Evolutionary conservation across 345 rosid genomes (phyloP), one percentile per base, ranked within the genome.

Genomic region (Salix koriyanagi): DNA sequence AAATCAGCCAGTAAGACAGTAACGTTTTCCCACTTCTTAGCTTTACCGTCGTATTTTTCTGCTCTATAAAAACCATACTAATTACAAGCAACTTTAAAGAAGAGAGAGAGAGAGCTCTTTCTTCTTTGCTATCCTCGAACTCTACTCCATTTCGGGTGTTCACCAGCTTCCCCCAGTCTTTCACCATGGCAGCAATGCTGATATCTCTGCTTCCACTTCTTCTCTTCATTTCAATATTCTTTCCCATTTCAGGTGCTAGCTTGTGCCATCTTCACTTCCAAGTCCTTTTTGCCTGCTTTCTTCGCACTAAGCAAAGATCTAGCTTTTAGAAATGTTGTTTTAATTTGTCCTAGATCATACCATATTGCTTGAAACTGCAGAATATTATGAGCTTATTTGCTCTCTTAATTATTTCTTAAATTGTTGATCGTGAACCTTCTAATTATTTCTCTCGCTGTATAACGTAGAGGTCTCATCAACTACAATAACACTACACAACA

Each of bases 401-500:
- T 46, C 11, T 48, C 26, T 5, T 48, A 26, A 11, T 48, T 9
- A 28, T 6, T 44, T 50, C 25, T 52, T 48, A 18, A 16, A 13
- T 46, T 12, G n/a, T 3, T 48, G 4, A 23, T 19, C 3, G 4
- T 50, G 25, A 44, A 8, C 36, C n/a, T 70, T 44, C n/a, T 30
- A 2, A 5, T 3, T 32, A 6, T 15, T 5, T 39, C 9, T 19
- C 6, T 68, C 26, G 10, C 0, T 21, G 16, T 76, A 79, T 58
- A 10, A 58, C 11, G 84, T 72, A 54, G 81, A 75, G 69, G 85
- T 79, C 7, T 83, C 92, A 36, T 88, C 93, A 8, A 88, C 94
- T 2, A 87, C 86, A 26, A 72, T 93, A n/a, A 89, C 94, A 4
- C 73, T 96, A 13, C 32, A 65, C 91, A 96, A 96, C 97, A 92